Percentiles rank a stretch among this genome's conserved stretches.
Evolutionary conservation across 179 eudicot species (phyloP).

Genomic region (Pouteria campechiana): DNA sequence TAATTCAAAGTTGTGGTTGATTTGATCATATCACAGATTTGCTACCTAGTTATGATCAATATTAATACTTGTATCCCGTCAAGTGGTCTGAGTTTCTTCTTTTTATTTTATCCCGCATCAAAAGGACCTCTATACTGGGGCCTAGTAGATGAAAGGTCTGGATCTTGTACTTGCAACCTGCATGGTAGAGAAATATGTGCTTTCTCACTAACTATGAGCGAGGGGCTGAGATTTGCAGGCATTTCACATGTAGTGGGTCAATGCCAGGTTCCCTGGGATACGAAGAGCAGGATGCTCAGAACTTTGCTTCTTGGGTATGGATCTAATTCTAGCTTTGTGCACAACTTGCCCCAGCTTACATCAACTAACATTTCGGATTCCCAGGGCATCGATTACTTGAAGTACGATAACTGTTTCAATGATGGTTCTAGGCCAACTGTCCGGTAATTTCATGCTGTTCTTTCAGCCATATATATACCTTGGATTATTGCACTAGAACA

Average conservation of each 20-base stretch:
- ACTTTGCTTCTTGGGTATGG: slow-evolving; percentile 77
- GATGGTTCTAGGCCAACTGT: slow-evolving; percentile 52
- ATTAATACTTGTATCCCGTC: too few species aligned
- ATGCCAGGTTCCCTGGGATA: slow-evolving; percentile 95
- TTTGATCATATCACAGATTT: not conserved
- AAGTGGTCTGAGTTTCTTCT: too few species aligned
- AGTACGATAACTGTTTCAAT: slow-evolving; percentile 78
- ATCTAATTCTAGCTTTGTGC: too few species aligned
- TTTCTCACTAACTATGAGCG: too few species aligned
- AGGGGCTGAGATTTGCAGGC: slow-evolving; percentile 38
- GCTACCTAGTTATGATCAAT: too few species aligned
- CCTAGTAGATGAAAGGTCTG: too few species aligned
- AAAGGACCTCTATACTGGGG: too few species aligned
- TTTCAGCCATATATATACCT: too few species aligned
- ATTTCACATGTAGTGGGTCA: slow-evolving; percentile 54
- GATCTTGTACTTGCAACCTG: too few species aligned
- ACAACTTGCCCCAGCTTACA: not conserved
- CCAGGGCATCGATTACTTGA: slow-evolving; percentile 86
- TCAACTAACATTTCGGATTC: not conserved
- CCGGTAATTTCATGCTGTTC: slow-evolving; percentile 21
- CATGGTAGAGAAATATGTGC: too few species aligned
- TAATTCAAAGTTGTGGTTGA: not conserved
- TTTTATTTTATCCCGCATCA: too few species aligned
- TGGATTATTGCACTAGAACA: too few species aligned
- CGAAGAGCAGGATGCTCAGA: slow-evolving; percentile 79